Evolutionary conservation across 2,329 filamentous ascomycete genomes (phyloP).

Genomic region (Aspergillus glaucus): DNA sequence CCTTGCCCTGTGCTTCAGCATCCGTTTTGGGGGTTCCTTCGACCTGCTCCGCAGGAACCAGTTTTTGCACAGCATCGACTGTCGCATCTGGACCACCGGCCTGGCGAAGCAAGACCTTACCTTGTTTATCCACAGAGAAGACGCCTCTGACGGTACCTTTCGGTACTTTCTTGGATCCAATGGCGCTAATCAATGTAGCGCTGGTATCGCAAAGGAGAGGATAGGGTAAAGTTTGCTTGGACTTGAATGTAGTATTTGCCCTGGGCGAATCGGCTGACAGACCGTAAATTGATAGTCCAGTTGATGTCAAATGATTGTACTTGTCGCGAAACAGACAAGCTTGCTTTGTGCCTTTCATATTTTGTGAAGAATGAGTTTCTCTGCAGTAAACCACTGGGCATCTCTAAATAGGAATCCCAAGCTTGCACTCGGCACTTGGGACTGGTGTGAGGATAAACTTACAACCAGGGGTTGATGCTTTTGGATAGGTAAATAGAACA

Average conservation of each 20-base stretch:
- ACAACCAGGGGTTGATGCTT: slow-evolving; percentile 92
- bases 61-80: slow-evolving; percentile 65
- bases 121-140: slow-evolving; percentile 75
- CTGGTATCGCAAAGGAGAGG: slow-evolving; percentile 76
- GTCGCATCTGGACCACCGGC: slow-evolving; percentile 72
- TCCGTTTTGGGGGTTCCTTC: neutral
- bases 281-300: slow-evolving; percentile 81
- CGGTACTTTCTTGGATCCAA: slow-evolving; percentile 82
- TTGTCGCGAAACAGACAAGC: slow-evolving; percentile 88
- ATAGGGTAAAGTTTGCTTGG: slow-evolving; percentile 85
- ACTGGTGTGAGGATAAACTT: slow-evolving; percentile 37
- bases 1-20: neutral
- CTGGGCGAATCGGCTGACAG: slow-evolving; percentile 83
- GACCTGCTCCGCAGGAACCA: slow-evolving; percentile 50
- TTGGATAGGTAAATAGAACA: slow-evolving; percentile 92
- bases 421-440: neutral
- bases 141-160: slow-evolving; percentile 80
- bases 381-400: neutral
- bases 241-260: slow-evolving; percentile 87
- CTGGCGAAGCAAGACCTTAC: slow-evolving; percentile 70
- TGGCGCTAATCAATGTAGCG: slow-evolving; percentile 68
- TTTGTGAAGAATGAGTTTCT: slow-evolving; percentile 5
- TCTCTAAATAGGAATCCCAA: neutral
- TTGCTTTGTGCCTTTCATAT: slow-evolving; percentile 72
- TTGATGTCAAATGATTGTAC: slow-evolving; percentile 67